phyloP scores from a whole-genome alignment of 2,329 filamentous ascomycete genomes.

The Penicillium crustosum region DNA sequence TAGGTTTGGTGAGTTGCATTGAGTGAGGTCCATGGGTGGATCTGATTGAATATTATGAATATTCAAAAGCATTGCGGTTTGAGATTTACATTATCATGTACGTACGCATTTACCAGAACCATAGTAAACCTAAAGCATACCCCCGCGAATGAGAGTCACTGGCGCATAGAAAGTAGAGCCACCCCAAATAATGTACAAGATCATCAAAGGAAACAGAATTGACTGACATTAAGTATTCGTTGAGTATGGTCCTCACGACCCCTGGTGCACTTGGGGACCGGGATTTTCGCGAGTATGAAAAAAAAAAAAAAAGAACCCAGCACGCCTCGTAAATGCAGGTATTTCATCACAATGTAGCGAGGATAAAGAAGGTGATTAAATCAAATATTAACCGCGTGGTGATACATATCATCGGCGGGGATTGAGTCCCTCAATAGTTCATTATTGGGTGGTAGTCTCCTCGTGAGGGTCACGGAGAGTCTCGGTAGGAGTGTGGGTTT shows the following conservation, averaged over 20 bases:
- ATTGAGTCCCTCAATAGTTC: background rate
- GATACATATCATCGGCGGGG: constrained; percentile 3
- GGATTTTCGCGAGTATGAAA: background rate
- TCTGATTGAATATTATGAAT: background rate
- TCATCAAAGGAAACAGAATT: background rate
- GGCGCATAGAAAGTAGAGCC: background rate
- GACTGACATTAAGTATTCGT: constrained; percentile 1
- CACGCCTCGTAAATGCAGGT: constrained; percentile 19
- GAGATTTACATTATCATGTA: background rate
- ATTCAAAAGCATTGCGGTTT: background rate
- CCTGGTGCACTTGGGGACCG: background rate
- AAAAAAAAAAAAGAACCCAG: background rate
- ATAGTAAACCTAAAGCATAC: background rate
- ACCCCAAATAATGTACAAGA: constrained; percentile 7
- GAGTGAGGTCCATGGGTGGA: background rate
- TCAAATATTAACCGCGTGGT: constrained; percentile 3
- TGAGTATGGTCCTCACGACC: background rate
- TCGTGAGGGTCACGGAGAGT: constrained; percentile 9
- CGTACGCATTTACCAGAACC: background rate
- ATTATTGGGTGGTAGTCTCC: constrained; percentile 12
- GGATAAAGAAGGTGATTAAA: background rate
- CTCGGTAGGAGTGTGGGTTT: constrained; percentile 1
- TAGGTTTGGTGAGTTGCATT: no score
- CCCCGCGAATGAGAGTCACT: background rate
- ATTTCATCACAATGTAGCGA: background rate